A percentile compares a stretch with the other conserved stretches of the same genome.
phyloP scores from a whole-genome alignment of 2,329 filamentous ascomycete genomes.

The Emericellopsis atlantica region DNA sequence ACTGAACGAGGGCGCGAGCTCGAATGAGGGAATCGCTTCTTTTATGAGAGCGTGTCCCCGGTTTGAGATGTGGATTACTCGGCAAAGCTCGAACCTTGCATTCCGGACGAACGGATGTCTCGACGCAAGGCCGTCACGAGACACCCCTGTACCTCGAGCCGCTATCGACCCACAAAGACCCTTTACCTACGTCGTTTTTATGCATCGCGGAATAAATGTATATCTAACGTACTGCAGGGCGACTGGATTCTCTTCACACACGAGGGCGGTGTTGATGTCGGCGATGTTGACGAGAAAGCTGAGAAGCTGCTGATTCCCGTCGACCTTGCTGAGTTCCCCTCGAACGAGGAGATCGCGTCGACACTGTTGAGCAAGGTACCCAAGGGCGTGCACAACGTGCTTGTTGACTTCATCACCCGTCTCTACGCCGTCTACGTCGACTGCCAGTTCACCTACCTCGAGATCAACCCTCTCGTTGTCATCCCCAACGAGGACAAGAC shows the following conservation, averaged over 20 bases:
- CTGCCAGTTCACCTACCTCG: slow-evolving; percentile 99
- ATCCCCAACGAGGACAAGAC: slow-evolving; percentile 89
- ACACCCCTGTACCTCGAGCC: slow-evolving; percentile 1
- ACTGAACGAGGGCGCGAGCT: too few species aligned
- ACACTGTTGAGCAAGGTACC: slow-evolving; percentile 87
- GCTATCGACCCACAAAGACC: background rate
- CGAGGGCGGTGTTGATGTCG: slow-evolving; percentile 98
- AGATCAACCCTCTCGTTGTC: slow-evolving; percentile 98
- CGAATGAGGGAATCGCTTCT: background rate
- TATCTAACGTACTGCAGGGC: slow-evolving; percentile 45
- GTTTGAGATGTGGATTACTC: slow-evolving; percentile 4
- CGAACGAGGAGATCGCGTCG: slow-evolving; percentile 83
- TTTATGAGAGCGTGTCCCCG: background rate
- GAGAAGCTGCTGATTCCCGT: slow-evolving; percentile 98
- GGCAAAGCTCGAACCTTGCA: slow-evolving; percentile 13
- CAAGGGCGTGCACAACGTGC: slow-evolving; percentile 89
- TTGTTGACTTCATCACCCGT: slow-evolving; percentile 97
- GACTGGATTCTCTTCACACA: slow-evolving; percentile 99
- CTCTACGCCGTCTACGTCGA: slow-evolving; percentile 98
- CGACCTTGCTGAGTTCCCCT: slow-evolving; percentile 86
- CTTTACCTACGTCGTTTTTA: background rate
- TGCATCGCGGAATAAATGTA: background rate
- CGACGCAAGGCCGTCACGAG: slow-evolving; percentile 13
- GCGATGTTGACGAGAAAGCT: slow-evolving; percentile 96
- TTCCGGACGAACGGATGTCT: slow-evolving; percentile 25